Base-by-base conservation (phyloP, 192 early-diverging fungal species). In the Coemansia sp. region DNA sequence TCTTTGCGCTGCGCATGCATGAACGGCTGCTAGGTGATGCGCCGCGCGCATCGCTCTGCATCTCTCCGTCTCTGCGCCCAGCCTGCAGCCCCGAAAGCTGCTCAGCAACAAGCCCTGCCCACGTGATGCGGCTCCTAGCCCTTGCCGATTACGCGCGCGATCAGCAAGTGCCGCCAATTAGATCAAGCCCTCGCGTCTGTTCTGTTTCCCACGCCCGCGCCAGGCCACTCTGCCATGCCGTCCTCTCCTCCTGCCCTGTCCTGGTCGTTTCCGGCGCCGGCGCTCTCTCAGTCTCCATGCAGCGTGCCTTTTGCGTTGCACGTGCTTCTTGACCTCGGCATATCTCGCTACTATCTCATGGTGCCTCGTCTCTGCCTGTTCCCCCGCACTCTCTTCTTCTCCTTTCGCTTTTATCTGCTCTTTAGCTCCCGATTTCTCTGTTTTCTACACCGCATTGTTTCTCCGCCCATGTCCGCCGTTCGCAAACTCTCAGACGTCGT, bases 401-500 rank as follows among this genome's bases (percentile, higher is more conserved):
- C 25, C n/a, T 55, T 10, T 18, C 18, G 16, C 14, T 13, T 20
- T 4, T 55, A n/a, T 55, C 54, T 18, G 29, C 49, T 24, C n/a
- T 27, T 23, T 51, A 24, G 36, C 60, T 32, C 19, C 9, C 25
- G 30, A 32, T 32, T 36, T 24, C 29, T 57, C 48, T 16, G 19
- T 36, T 27, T 42, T 42, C n/a, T 48, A 20, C 58, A 29, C 42
- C n/a, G 28, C 36, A 58, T 16, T 20, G 28, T 51, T n/a, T n/a
- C 30, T 19, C 25, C 16, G 52, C 7, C 52, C 58, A 75, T 75
- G 72, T 60, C 74, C 45, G 58, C 72, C 32, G 53, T 66, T 55
- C 81, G 75, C 59, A 69, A 71, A 25, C 36, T 83, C n/a, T 29
- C 58, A 24, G 72, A 78, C 32, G 72, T 78, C 9, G 72, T 83